These are phyloP conservation scores for Emericellopsis terricola DNA, from an alignment of 495 filamentous ascomycete genomes.

Conservation along the genomic window DNA sequence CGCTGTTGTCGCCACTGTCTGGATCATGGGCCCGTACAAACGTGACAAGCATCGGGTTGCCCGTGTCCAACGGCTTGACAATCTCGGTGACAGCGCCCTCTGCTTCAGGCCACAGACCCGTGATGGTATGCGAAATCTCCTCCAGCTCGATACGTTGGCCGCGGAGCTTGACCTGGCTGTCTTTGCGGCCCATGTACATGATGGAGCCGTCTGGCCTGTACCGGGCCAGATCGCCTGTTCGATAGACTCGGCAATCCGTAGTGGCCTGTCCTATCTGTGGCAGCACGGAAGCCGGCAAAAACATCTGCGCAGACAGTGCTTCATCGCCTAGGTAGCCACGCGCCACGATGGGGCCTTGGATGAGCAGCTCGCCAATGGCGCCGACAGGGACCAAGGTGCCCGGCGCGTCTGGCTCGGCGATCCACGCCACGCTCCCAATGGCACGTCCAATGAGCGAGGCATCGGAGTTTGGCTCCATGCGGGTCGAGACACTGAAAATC, in stretches of 20 bases:
- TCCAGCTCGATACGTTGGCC: constrained; percentile 29
- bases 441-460: constrained; percentile 18
- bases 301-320: constrained; percentile 21
- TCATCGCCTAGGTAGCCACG: constrained; percentile 29
- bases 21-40: background rate
- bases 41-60: background rate
- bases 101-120: background rate
- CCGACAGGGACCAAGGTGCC: constrained; percentile 36
- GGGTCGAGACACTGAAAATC: constrained; percentile 13
- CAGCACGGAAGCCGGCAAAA: constrained; percentile 34
- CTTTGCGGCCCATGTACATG: constrained; percentile 41
- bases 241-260: constrained; percentile 35
- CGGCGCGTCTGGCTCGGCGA: constrained; percentile 35
- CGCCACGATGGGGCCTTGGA: constrained; percentile 42
- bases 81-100: background rate
- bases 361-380: constrained; percentile 36
- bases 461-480: constrained; percentile 14
- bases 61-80: background rate
- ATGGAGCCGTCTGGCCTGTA: constrained; percentile 34
- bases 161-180: constrained; percentile 48
- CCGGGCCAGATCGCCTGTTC: constrained; percentile 45
- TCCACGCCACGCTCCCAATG: constrained; percentile 28
- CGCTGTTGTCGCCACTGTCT: background rate
- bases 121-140: background rate
- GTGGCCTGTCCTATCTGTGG: constrained; percentile 17